Evolutionary conservation across 2,329 filamentous ascomycete genomes (phyloP), one percentile per base, ranked within the genome.

Genomic region (Fusarium irregulare): DNA sequence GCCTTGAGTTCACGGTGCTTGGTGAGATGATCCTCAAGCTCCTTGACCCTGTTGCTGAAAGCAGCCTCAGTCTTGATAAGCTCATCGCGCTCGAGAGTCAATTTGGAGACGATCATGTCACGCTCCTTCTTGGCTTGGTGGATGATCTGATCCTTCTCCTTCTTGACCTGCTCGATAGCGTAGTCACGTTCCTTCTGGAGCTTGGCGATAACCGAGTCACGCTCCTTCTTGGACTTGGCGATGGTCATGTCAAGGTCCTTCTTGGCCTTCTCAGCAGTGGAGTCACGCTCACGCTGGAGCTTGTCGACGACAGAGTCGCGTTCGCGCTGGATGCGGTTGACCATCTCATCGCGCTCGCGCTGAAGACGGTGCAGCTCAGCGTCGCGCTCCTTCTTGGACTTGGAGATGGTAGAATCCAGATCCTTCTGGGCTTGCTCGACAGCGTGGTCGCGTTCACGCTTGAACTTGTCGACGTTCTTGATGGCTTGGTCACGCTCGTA

Each of bases 1-100:
- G 69, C 71, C 60, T 72, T 76, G 28, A 74, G 61, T 50, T 76
- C 75, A 9, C 61, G 56, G 49, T 75, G 71, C 32, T 73, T 73
- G n/a, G 45, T 25, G 6, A 76, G 62, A 10, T 76, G 73, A 11
- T 68, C 72, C 46, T 76, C 73, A 14, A 76, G 63, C 58, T 76
- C 75, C 61, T 74, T 76, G 45, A 76, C 67, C 47, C 74, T 74
- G 51, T 58, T 56, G 45, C 74, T 59, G 13, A 70, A 72, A 25
- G 50, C 48, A 12, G 63, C 50, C 37, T 76, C 72, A 7, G 73
- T 71, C 47, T 73, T 64, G 21, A 61, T 30, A 3, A 76, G 70
- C 34, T 73, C 62, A 7, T 75, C 72, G 11, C 74, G 73, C n/a
- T 74, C 74, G 37, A 66, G 70, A 12, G 68, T 72, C 53, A 76